These are phyloP conservation scores for Hypoxylon subgilvum DNA, from an alignment of 495 filamentous ascomycete species.

Conservation along the genomic window DNA sequence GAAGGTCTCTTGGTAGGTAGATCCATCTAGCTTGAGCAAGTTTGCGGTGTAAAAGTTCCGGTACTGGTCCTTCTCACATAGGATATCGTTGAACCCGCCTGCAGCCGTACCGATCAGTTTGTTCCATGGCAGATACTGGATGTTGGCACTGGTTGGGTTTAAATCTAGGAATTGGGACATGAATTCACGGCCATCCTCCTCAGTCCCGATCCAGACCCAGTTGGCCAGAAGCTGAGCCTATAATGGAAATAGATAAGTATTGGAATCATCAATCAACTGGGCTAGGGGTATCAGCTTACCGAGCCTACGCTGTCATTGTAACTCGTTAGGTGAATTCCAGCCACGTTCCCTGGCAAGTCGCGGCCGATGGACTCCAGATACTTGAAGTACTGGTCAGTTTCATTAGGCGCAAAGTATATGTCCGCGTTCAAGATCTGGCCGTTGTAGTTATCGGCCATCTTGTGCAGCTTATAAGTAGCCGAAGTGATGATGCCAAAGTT, in stretches of 20 bases:
- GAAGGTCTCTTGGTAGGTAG: conserved; percentile 8
- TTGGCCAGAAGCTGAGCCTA: conserved; percentile 13
- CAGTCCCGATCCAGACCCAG: conserved; percentile 26
- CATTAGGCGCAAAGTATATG: background rate
- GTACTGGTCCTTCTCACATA: background rate
- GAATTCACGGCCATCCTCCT: conserved; percentile 20
- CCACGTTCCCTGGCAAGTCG: too few relatives aligned
- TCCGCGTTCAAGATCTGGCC: background rate
- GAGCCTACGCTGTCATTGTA: too few relatives aligned
- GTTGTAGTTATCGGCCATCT: conserved; percentile 26
- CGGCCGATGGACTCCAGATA: too few relatives aligned
- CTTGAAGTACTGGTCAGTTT: too few relatives aligned
- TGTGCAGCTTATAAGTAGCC: conserved; percentile 43
- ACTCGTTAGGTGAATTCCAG: too few relatives aligned
- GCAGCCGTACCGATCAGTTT: background rate
- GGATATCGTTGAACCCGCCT: background rate
- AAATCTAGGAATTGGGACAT: conserved; percentile 16
- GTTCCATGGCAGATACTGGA: background rate
- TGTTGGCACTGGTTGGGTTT: conserved; percentile 4
- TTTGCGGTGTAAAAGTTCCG: conserved; percentile 13
- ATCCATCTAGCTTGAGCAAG: background rate
- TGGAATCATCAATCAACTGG: too few relatives aligned
- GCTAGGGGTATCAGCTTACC: too few relatives aligned
- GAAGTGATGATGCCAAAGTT: conserved; percentile 47
- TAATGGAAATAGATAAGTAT: too few relatives aligned